Percentiles rank a stretch among this genome's conserved stretches.
Evolutionary conservation across 768 basidiomycete species (phyloP).

Genomic region (Austroboletus eburneus): DNA sequence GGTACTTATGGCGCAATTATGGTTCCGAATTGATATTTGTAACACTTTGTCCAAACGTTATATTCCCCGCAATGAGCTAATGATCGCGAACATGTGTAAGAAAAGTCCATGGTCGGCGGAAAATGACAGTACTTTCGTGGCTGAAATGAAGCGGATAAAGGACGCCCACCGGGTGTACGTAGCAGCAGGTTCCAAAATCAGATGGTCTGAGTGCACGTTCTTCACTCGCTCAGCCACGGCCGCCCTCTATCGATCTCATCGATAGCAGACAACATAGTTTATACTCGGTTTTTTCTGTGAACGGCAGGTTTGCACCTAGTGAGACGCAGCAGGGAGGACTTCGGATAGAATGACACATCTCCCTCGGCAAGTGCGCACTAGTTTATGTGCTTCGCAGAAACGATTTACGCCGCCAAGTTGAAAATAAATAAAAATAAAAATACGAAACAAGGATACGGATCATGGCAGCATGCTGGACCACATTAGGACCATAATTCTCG

Average conservation of each 20-base stretch:
- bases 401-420: conserved; percentile 6
- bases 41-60: conserved; percentile 13
- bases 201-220: conserved; percentile 5
- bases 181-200: conserved; percentile 1
- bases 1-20: conserved; percentile 19
- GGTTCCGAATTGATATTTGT: conserved; percentile 13
- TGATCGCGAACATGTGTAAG: conserved; percentile 7
- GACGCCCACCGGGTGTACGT: background rate
- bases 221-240: conserved; percentile 8
- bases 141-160: background rate
- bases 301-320: conserved; percentile 5
- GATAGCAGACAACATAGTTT: conserved; percentile 8
- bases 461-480: background rate
- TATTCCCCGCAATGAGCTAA: conserved; percentile 24
- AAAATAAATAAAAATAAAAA: background rate
- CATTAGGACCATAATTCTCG: background rate
- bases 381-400: background rate
- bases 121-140: background rate
- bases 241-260: conserved; percentile 7
- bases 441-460: conserved; percentile 4
- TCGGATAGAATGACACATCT: conserved; percentile 7
- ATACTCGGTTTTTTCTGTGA: background rate
- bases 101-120: conserved; percentile 11
- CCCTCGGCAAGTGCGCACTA: conserved; percentile 8
- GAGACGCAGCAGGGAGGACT: conserved; percentile 5